Evolutionary conservation across 495 filamentous ascomycete species (phyloP).

Genomic region (Neurospora hispaniola): DNA sequence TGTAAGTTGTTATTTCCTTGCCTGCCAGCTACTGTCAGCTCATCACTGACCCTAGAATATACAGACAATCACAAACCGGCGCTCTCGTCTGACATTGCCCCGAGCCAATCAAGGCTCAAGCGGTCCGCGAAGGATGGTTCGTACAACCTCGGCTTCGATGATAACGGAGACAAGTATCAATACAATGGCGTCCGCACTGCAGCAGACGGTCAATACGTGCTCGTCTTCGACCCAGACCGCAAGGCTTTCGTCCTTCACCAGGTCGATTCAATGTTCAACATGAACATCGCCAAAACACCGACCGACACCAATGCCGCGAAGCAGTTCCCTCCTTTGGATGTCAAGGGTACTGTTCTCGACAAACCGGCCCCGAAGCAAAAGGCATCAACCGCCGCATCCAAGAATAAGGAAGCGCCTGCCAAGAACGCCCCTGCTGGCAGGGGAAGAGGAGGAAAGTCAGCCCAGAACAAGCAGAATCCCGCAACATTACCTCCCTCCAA

Average conservation of each 20-base stretch:
- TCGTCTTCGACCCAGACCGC: slow-evolving; percentile 43
- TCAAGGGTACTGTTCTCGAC: slow-evolving; percentile 7
- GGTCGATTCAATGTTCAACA: slow-evolving; percentile 48
- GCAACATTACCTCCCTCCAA: slow-evolving; percentile 1
- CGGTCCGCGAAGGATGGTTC: slow-evolving; percentile 30
- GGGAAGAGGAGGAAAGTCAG: slow-evolving; percentile 8
- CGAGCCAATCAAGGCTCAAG: slow-evolving; percentile 35
- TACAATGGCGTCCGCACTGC: slow-evolving; percentile 39
- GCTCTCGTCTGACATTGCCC: slow-evolving; percentile 32
- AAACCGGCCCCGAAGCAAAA: slow-evolving; percentile 11
- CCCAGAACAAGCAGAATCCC: slow-evolving; percentile 14
- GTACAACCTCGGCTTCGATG: slow-evolving; percentile 37
- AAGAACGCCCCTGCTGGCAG: slow-evolving; percentile 21
- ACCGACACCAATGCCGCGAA: slow-evolving; percentile 28
- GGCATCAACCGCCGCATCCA: slow-evolving; percentile 7
- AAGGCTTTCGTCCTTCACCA: slow-evolving; percentile 47
- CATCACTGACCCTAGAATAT: slow-evolving; percentile 1
- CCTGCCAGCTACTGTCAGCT: background rate
- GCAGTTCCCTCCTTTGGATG: slow-evolving; percentile 32
- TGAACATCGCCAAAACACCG: slow-evolving; percentile 42
- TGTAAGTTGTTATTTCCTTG: slow-evolving; percentile 27
- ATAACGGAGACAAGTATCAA: slow-evolving; percentile 37
- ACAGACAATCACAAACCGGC: slow-evolving; percentile 45
- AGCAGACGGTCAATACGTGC: slow-evolving; percentile 40
- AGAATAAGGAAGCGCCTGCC: slow-evolving; percentile 11